Conservation (phyloP, 1,139 yeast genomes). For the Kazachstania sp. region DNA sequence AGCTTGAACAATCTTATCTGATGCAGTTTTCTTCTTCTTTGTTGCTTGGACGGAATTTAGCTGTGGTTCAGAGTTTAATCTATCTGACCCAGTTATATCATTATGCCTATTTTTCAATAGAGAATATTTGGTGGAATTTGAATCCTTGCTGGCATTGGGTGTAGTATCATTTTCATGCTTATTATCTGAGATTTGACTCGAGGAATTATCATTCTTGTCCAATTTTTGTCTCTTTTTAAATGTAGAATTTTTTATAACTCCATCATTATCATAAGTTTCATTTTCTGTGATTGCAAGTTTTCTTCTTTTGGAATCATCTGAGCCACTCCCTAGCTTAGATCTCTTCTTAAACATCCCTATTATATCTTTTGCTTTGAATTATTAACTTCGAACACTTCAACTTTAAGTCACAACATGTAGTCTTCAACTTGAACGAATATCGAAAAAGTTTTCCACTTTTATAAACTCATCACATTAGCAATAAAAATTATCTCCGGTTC, state of each 20-base stretch:
- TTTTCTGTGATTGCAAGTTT: conserved; percentile 6
- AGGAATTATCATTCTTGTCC: background rate
- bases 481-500: too few species aligned
- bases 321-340: conserved; percentile 11
- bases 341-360: conserved; percentile 28
- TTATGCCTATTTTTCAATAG: conserved; percentile 17
- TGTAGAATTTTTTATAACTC: background rate
- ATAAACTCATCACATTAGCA: too few species aligned
- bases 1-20: conserved; percentile 30
- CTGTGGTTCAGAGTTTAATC: conserved; percentile 24
- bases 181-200: too few species aligned
- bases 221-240: conserved; percentile 4
- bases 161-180: too few species aligned
- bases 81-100: conserved; percentile 33
- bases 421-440: too few species aligned
- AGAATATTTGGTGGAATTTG: background rate
- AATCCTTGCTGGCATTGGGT: too few species aligned
- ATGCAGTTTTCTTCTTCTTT: background rate
- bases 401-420: too few species aligned
- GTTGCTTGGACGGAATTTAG: conserved; percentile 6
- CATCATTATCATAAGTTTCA: background rate
- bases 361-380: background rate
- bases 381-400: background rate
- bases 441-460: too few species aligned
- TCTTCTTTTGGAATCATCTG: conserved; percentile 10